A percentile compares a stretch with the other conserved stretches of the same genome.
Conservation (phyloP, 2,329 filamentous ascomycete genomes). For the Arachnopeziza araneosa region DNA sequence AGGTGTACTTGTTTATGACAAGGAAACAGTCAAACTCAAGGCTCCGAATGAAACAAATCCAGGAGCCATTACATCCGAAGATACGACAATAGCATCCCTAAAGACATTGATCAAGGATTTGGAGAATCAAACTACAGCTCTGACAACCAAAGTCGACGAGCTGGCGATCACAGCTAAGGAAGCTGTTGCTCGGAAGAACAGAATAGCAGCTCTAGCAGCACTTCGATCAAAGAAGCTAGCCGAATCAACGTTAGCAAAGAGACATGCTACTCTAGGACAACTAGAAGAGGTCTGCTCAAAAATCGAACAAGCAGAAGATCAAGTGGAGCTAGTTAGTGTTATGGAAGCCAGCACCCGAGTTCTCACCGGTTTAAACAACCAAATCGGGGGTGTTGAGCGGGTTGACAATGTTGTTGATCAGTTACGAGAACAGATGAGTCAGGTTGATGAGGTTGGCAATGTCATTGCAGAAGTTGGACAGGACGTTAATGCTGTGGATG, state of each 20-base stretch:
- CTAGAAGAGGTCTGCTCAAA: conserved; percentile 78
- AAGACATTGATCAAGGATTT: conserved; percentile 73
- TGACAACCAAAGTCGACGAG: conserved; percentile 61
- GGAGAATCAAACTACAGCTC: conserved; percentile 62
- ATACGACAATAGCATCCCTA: conserved; percentile 76
- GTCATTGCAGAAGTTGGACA: conserved; percentile 61
- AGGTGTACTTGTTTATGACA: conserved; percentile 52
- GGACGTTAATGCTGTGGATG: conserved; percentile 56
- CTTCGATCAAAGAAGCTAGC: conserved; percentile 78
- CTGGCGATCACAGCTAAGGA: conserved; percentile 61
- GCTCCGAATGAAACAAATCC: conserved; percentile 40
- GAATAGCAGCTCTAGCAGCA: conserved; percentile 67
- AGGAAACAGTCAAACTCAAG: conserved; percentile 70
- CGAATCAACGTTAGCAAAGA: conserved; percentile 65
- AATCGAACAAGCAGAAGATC: conserved; percentile 79
- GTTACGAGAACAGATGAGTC: conserved; percentile 72
- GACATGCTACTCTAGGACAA: conserved; percentile 69
- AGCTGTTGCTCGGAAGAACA: conserved; percentile 68
- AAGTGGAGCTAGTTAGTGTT: conserved; percentile 75
- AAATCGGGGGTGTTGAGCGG: conserved; percentile 69
- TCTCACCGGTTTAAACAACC: conserved; percentile 65
- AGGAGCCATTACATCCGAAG: conserved; percentile 63
- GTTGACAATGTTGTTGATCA: conserved; percentile 72
- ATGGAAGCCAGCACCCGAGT: conserved; percentile 75
- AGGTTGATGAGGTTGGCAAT: conserved; percentile 74